phyloP scores from a whole-genome alignment of 2,329 filamentous ascomycete genomes.

The Xylaria sp. region DNA sequence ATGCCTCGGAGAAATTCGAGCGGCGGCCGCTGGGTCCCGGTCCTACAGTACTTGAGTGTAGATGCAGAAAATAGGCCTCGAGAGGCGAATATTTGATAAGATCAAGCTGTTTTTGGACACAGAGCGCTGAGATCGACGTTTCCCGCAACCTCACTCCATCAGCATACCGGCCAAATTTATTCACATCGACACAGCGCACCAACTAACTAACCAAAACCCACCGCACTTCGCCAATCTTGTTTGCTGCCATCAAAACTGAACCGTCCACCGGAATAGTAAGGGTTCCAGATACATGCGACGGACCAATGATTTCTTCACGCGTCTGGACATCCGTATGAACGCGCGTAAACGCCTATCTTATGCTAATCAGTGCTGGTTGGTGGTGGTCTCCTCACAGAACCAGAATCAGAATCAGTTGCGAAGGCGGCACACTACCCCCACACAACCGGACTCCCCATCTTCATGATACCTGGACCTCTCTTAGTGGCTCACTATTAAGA shows the following conservation, averaged over 20 bases:
- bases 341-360: not conserved
- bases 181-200: not conserved
- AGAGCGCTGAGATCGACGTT: conserved; percentile 1
- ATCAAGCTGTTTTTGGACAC: conserved; percentile 1
- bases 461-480: not conserved
- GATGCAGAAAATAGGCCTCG: conserved; percentile 4
- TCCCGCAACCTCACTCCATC: not conserved
- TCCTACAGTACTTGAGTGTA: too few relatives aligned
- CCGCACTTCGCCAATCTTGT: not conserved
- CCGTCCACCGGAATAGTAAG: not conserved
- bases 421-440: not conserved
- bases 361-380: not conserved
- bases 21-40: not conserved
- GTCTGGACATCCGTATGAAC: not conserved
- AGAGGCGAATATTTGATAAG: not conserved
- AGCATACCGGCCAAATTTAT: not conserved
- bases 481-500: not conserved
- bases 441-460: conserved; percentile 6
- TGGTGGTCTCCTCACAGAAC: not conserved
- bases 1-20: not conserved
- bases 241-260: not conserved
- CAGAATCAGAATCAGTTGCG: not conserved
- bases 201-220: conserved; percentile 4
- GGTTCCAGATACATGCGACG: not conserved
- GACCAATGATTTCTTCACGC: not conserved